phyloP scores from a whole-genome alignment of 257 asterid species.

The Solanum bulbocastanum region DNA sequence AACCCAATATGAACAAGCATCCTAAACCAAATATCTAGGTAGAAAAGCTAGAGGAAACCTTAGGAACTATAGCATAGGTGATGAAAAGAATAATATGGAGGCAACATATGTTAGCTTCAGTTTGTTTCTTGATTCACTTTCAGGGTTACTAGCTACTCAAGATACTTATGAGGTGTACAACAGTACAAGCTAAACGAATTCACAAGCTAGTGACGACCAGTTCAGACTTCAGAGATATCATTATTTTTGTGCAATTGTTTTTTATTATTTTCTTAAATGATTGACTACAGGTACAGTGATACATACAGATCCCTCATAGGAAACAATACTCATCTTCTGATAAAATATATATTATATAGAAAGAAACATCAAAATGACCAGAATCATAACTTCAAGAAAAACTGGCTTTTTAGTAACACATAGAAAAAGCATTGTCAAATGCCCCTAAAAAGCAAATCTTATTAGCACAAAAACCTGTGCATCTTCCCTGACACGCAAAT shows the following conservation, averaged over 20 bases:
- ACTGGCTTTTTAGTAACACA: not conserved
- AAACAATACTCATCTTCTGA: not conserved
- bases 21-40: not conserved
- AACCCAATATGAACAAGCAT: not conserved
- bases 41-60: not conserved
- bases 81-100: not conserved
- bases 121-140: not conserved
- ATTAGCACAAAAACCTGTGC: conserved; percentile 57
- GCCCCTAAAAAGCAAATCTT: not conserved
- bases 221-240: not conserved
- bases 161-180: not conserved
- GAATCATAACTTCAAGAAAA: not conserved
- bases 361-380: not conserved
- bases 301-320: not conserved
- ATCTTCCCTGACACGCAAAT: conserved; percentile 97
- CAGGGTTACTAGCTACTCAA: not conserved
- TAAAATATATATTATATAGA: not conserved
- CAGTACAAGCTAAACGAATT: not conserved
- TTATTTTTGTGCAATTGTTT: not conserved
- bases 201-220: not conserved
- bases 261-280: not conserved
- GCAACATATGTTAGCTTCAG: not conserved
- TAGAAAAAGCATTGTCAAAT: not conserved
- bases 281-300: not conserved
- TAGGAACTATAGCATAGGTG: not conserved